Evolutionary conservation across 1,284 basidiomycete genomes (phyloP).

Genomic region (Stygiomarasmius scandens): DNA sequence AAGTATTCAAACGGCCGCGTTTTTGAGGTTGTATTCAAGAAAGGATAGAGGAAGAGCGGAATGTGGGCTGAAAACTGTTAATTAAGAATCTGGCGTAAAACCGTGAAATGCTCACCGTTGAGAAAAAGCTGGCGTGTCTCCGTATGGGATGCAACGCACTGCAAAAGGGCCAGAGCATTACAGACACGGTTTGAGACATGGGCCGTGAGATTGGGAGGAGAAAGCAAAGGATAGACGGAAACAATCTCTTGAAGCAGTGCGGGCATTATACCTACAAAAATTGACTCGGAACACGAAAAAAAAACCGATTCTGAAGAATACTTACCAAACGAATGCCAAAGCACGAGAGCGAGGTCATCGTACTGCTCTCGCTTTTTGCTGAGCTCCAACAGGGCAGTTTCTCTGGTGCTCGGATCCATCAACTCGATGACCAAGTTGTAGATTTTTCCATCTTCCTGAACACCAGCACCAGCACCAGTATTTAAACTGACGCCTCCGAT

Average conservation of each 20-base stretch:
- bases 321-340: slow-evolving; percentile 99
- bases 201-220: slow-evolving; percentile 94
- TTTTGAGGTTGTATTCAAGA: slow-evolving; percentile 98
- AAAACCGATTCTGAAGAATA: slow-evolving; percentile 17
- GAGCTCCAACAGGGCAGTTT: slow-evolving; percentile 89
- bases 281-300: background rate
- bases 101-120: slow-evolving; percentile 59
- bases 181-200: slow-evolving; percentile 99
- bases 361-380: slow-evolving; percentile 99
- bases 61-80: slow-evolving; percentile 82
- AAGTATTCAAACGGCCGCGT: slow-evolving; percentile 99
- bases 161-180: slow-evolving; percentile 95
- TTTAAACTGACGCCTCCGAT: background rate
- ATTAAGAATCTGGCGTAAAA: background rate
- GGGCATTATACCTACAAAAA: slow-evolving; percentile 89
- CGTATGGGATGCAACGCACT: slow-evolving; percentile 96
- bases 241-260: slow-evolving; percentile 97
- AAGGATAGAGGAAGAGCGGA: slow-evolving; percentile 98
- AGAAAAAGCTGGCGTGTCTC: slow-evolving; percentile 93
- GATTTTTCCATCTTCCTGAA: slow-evolving; percentile 80
- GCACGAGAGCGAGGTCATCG: slow-evolving; percentile 95
- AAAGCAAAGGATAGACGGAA: slow-evolving; percentile 95
- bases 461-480: slow-evolving; percentile 20
- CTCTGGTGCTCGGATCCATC: slow-evolving; percentile 79
- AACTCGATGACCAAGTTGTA: slow-evolving; percentile 83